A percentile compares a stretch with the other conserved stretches of the same genome.
phyloP scores from a whole-genome alignment of 306 rosid genomes.

The Morella rubra region DNA sequence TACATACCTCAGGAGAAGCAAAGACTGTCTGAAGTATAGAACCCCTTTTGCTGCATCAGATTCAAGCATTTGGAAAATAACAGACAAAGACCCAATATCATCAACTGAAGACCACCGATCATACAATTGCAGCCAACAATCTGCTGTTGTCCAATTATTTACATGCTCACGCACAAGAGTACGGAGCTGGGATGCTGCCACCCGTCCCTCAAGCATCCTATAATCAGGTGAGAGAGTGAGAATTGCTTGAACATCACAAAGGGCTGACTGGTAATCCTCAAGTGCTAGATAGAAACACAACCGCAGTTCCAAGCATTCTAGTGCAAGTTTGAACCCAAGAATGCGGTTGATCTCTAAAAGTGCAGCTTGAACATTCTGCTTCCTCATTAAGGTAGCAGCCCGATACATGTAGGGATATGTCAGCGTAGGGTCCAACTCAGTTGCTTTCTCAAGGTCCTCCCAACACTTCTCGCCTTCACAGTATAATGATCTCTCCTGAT shows the following conservation, averaged over 20 bases:
- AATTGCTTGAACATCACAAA: constrained; percentile 85
- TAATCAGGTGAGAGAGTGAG: constrained; percentile 75
- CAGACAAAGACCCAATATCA: constrained; percentile 88
- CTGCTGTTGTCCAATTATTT: constrained; percentile 87
- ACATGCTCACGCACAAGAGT: constrained; percentile 88
- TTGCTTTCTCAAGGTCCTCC: constrained; percentile 87
- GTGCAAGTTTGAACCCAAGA: constrained; percentile 86
- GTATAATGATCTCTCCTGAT: constrained; percentile 84
- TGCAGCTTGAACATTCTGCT: constrained; percentile 63
- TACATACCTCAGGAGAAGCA: constrained; percentile 87
- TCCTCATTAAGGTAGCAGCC: constrained; percentile 71
- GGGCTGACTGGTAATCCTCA: constrained; percentile 80
- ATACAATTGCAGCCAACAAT: constrained; percentile 84
- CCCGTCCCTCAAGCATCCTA: constrained; percentile 88
- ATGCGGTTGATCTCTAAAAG: constrained; percentile 71
- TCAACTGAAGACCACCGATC: constrained; percentile 94
- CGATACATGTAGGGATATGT: constrained; percentile 88
- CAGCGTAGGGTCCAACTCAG: constrained; percentile 82
- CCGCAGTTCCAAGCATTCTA: constrained; percentile 88
- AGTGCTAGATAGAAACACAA: constrained; percentile 75
- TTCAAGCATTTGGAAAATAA: constrained; percentile 93
- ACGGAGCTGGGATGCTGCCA: constrained; percentile 78
- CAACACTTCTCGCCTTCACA: constrained; percentile 62
- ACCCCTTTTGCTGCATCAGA: constrained; percentile 86
- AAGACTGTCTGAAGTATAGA: constrained; percentile 86